Percentiles rank a stretch among this genome's conserved stretches.
These are phyloP conservation scores for Nemophila menziesii DNA, from an alignment of 257 asterid species.

Conservation along the genomic window DNA sequence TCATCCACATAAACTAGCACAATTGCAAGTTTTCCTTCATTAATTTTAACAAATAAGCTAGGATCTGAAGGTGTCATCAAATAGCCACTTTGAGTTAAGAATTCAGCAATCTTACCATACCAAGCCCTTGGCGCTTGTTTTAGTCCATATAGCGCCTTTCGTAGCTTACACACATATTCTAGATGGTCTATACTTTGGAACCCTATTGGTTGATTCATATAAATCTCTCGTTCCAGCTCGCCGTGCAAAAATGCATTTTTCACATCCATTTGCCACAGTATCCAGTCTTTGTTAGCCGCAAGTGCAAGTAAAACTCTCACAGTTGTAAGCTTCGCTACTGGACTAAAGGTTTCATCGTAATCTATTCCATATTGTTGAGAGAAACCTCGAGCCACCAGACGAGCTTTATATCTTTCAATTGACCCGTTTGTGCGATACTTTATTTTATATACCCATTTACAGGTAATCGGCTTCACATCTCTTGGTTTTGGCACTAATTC, in stretches of 20 bases:
- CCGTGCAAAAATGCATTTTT: slow-evolving; percentile 1
- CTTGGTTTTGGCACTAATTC: neutral
- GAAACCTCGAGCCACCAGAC: slow-evolving; percentile 5
- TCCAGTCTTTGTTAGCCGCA: no score
- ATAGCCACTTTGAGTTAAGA: no score
- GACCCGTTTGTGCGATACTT: slow-evolving; percentile 2
- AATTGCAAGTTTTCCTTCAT: no score
- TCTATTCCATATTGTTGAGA: slow-evolving; percentile 2
- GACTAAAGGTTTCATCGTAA: neutral
- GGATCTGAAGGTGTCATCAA: no score
- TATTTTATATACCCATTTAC: slow-evolving; percentile 8
- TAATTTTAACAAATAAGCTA: no score
- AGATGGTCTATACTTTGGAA: slow-evolving; percentile 1
- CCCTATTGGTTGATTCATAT: slow-evolving; percentile 6
- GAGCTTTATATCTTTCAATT: slow-evolving; percentile 10
- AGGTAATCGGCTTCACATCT: slow-evolving; percentile 4
- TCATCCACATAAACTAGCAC: no score
- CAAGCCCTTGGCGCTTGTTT: no score
- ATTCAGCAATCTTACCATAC: no score
- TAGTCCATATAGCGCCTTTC: no score
- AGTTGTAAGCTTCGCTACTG: neutral
- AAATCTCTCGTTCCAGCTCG: slow-evolving; percentile 5
- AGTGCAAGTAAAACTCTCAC: no score
- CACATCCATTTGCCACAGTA: no score
- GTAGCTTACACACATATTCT: slow-evolving; percentile 1